Base-by-base conservation (phyloP, 805 yeast species). In the Monosporozyma solicola region DNA sequence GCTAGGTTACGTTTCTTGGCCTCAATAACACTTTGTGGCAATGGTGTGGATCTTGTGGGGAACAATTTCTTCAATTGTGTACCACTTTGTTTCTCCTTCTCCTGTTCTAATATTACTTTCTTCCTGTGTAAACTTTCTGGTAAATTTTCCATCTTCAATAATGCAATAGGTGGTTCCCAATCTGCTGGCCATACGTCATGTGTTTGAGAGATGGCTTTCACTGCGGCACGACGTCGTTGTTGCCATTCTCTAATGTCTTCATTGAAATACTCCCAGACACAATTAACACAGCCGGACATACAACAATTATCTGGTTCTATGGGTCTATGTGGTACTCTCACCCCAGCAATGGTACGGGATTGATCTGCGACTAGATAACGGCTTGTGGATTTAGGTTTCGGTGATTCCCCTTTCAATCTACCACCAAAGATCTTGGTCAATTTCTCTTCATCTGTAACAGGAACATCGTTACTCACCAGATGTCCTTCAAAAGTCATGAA, bases 201-300 rank as follows among this genome's bases (percentile, higher is more conserved):
- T 1, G 72, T 69, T 45, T 63, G 59, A 20, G 70, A 69, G n/a
- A 82, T 65, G 10, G 67, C 61, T 66, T 77, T 51, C 54, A 77
- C 85, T 0, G 96, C 97, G 53, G 74, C 66, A 41, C 69, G 70
- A 20, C 95, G 73, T 61, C 74, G 69, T 1, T 57, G 64, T 61
- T 82, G 80, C 96, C 97, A 94, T 35, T 88, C 88, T 57, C 81
- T 83, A 49, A 91, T 62, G 65, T 94, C 98, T 51, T 92, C 97
- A 58, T 85, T 84, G 66, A 81, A 92, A 52, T 87, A 72, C 61
- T 91, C 97, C 98, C 98, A 94, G 1, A 92, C 98, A 68, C 99
- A 92, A 69, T 92, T 90, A 32, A 88, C 83, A 68, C 99, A 92
- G 1, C 99, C 99, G 54, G 94, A 84, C 96, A 90, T 90, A 69